Evolutionary conservation across 495 filamentous ascomycete species (phyloP).

Genomic region (Penicillium tannophilum): DNA sequence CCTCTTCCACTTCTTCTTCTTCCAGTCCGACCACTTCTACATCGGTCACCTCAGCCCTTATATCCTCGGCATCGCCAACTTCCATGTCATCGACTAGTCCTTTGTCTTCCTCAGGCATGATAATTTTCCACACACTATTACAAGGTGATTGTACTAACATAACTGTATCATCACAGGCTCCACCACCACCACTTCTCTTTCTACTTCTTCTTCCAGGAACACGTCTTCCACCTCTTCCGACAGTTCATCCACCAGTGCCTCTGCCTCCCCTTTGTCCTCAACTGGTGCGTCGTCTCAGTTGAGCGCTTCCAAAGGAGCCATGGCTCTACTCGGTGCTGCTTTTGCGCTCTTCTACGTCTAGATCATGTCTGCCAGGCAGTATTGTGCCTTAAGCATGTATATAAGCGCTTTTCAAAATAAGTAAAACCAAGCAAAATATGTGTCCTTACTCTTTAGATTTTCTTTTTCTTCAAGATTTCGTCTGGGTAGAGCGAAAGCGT

Average conservation of each 20-base stretch:
- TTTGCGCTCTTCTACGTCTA: slow-evolving; percentile 16
- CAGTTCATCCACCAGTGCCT: not conserved
- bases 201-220: not conserved
- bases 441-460: not conserved
- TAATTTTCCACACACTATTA: slow-evolving; percentile 13
- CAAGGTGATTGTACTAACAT: not conserved
- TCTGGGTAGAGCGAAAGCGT: not conserved
- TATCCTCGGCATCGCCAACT: slow-evolving; percentile 8
- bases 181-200: not conserved
- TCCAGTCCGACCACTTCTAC: slow-evolving; percentile 14
- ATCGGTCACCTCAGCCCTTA: slow-evolving; percentile 12
- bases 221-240: not conserved
- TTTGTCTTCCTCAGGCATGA: slow-evolving; percentile 21
- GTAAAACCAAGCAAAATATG: not conserved
- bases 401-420: not conserved
- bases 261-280: slow-evolving; percentile 1
- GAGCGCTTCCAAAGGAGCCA: slow-evolving; percentile 8
- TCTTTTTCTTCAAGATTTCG: not conserved
- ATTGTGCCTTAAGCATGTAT: not conserved
- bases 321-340: slow-evolving; percentile 18
- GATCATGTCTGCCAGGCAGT: slow-evolving; percentile 4
- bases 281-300: slow-evolving; percentile 11
- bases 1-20: slow-evolving; percentile 11
- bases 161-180: not conserved
- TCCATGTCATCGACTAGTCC: slow-evolving; percentile 11